phyloP scores from a whole-genome alignment of 768 basidiomycete species.

The Naematelia aurantialba region DNA sequence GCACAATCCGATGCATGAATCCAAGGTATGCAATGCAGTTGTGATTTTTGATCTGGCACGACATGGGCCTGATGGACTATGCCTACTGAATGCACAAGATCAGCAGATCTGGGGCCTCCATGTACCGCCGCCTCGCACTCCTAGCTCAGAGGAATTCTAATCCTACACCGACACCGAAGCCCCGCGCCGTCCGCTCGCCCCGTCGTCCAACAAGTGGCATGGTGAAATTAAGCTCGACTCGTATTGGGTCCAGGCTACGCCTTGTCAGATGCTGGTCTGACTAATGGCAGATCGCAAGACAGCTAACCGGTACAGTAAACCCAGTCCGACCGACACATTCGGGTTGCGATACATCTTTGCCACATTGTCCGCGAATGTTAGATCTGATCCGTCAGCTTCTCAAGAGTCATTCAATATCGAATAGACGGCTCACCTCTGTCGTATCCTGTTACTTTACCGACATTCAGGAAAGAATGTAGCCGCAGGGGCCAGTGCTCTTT shows the following conservation, averaged over 20 bases:
- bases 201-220: conserved; percentile 46
- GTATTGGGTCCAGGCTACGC: conserved; percentile 42
- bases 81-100: not conserved
- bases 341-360: conserved; percentile 38
- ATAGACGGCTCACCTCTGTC: conserved; percentile 29
- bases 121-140: not conserved
- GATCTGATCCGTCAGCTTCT: conserved; percentile 17
- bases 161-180: conserved; percentile 48
- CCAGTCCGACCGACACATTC: conserved; percentile 44
- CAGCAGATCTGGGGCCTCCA: not conserved
- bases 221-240: conserved; percentile 47
- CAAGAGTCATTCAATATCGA: not conserved
- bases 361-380: conserved; percentile 36
- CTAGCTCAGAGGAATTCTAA: conserved; percentile 43
- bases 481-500: conserved; percentile 46
- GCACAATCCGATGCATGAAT: not conserved
- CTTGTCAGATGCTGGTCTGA: conserved; percentile 1
- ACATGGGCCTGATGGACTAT: too few relatives aligned
- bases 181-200: conserved; percentile 42
- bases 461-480: conserved; percentile 45
- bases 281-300: not conserved
- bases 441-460: conserved; percentile 43
- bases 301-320: conserved; percentile 40
- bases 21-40: not conserved
- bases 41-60: too few relatives aligned